Conservation (phyloP, 2,329 filamentous ascomycete genomes). For the Xylariomycetidae sp. region DNA sequence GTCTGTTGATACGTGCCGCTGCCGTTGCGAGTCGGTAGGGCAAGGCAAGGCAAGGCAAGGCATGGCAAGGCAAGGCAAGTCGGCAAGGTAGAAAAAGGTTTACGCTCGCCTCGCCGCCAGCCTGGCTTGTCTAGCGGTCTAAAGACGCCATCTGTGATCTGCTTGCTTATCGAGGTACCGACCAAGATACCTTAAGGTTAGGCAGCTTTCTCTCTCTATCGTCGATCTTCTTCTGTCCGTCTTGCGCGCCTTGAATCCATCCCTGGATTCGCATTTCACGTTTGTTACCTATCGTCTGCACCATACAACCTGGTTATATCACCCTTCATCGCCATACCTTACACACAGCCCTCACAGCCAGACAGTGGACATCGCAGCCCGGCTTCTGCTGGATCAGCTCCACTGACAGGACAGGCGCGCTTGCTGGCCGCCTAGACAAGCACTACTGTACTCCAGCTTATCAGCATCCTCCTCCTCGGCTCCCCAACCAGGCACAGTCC, state of each 20-base stretch:
- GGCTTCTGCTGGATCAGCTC: neutral
- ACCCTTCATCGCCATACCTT: neutral
- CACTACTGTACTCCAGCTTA: constrained; percentile 6
- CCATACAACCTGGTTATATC: neutral
- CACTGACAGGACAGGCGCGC: neutral
- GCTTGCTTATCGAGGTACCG: neutral
- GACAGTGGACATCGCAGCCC: neutral
- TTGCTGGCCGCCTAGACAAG: constrained; percentile 1
- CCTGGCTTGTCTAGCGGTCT: no score
- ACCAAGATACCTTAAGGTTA: neutral
- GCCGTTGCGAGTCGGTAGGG: no score
- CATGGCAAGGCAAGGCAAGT: neutral
- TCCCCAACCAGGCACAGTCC: neutral
- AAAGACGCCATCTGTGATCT: no score
- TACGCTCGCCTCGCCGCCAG: no score
- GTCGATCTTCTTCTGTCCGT: neutral
- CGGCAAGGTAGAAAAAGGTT: neutral
- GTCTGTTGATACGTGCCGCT: constrained; percentile 3
- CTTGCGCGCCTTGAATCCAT: neutral
- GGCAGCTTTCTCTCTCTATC: neutral
- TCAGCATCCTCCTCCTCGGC: neutral
- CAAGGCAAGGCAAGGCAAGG: neutral
- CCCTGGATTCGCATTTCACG: neutral
- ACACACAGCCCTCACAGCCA: neutral
- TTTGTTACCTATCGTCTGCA: neutral